A percentile compares a stretch with the other conserved stretches of the same genome.
Evolutionary conservation across 352 stramenopile species (phyloP).

Genomic region (Pythium rishiriense): DNA sequence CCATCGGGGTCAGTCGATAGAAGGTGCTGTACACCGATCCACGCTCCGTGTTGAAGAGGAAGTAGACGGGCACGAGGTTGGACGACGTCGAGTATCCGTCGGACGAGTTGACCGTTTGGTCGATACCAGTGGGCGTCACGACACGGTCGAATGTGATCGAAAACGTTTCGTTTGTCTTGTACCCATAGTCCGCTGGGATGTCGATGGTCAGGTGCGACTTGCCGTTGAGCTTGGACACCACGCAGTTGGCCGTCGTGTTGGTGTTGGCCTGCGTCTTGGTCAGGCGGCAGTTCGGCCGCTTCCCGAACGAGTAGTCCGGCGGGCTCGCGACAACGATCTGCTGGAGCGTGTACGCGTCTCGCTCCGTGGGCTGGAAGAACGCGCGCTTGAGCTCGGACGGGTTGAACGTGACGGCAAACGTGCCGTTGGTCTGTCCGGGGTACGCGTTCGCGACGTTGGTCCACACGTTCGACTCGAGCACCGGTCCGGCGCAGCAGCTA

Average conservation of each 20-base stretch:
- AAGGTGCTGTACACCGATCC: constrained; percentile 75
- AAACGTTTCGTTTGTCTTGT: constrained; percentile 61
- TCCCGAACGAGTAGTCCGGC: constrained; percentile 61
- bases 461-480: constrained; percentile 81
- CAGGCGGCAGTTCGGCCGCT: constrained; percentile 46
- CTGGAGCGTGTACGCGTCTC: constrained; percentile 48
- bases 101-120: constrained; percentile 27
- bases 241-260: constrained; percentile 22
- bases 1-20: constrained; percentile 51
- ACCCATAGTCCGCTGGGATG: constrained; percentile 46
- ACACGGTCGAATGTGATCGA: constrained; percentile 67
- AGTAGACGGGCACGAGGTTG: constrained; percentile 75
- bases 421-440: constrained; percentile 71
- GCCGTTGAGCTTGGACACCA: constrained; percentile 44
- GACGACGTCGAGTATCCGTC: constrained; percentile 47
- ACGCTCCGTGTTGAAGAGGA: constrained; percentile 71
- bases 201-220: constrained; percentile 70
- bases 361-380: constrained; percentile 42
- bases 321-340: constrained; percentile 80
- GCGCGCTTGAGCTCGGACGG: constrained; percentile 66
- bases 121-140: constrained; percentile 48
- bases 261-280: constrained; percentile 25
- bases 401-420: constrained; percentile 75
- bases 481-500: constrained; percentile 61
- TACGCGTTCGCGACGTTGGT: constrained; percentile 46